Conservation (phyloP, 2,329 filamentous ascomycete genomes). For the Botrytis byssoidea region DNA sequence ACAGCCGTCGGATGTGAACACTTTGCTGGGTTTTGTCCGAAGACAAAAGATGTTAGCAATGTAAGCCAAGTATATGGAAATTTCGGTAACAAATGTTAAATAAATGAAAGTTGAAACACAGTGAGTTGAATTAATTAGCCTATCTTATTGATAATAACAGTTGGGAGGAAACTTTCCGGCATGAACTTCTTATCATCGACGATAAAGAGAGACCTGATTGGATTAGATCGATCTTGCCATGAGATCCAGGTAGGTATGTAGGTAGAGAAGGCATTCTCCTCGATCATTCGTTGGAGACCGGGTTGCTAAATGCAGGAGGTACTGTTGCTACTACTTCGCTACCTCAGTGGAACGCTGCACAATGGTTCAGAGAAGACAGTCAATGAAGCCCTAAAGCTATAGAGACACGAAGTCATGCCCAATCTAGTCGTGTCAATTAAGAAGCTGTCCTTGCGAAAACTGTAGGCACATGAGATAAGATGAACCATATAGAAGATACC, state of each 20-base stretch:
- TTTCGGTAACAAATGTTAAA: neutral
- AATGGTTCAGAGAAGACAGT: no score
- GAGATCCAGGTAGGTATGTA: neutral
- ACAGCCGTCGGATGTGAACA: neutral
- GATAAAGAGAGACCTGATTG: neutral
- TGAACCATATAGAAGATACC: neutral
- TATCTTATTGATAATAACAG: neutral
- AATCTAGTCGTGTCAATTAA: neutral
- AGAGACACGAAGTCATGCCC: neutral
- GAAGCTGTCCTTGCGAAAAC: neutral
- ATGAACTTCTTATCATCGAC: neutral
- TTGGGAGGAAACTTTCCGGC: neutral
- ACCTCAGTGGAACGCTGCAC: neutral
- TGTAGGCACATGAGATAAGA: neutral
- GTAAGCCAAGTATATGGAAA: neutral
- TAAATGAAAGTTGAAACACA: neutral
- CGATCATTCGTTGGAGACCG: neutral
- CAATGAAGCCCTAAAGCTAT: neutral
- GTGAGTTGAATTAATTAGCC: neutral
- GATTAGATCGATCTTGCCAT: neutral
- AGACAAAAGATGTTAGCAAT: neutral
- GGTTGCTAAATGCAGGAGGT: neutral
- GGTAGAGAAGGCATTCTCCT: neutral
- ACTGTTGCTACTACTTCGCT: neutral
- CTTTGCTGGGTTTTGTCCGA: neutral